These are phyloP conservation scores for Aspergillus tamarii DNA, from an alignment of 2,329 filamentous ascomycete species.

Conservation along the genomic window DNA sequence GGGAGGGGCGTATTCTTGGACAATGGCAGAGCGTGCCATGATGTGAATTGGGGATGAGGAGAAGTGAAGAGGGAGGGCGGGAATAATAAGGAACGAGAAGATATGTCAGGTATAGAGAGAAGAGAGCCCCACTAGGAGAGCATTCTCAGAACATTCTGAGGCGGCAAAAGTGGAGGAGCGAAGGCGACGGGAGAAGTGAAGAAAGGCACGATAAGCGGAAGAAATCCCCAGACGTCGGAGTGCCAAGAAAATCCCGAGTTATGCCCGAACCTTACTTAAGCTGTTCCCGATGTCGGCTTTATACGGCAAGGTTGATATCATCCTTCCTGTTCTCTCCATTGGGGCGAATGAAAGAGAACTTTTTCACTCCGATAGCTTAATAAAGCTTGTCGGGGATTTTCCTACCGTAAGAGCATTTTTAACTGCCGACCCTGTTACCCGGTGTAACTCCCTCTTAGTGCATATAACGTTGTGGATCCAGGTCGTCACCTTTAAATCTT, in stretches of 20 bases:
- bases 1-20: conserved; percentile 54
- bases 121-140: conserved; percentile 6
- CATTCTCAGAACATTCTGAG: not conserved
- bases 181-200: not conserved
- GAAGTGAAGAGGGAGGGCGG: not conserved
- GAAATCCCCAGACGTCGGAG: not conserved
- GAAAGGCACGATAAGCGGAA: not conserved
- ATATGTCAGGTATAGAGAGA: conserved; percentile 3
- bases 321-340: too few relatives aligned
- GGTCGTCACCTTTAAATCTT: too few relatives aligned
- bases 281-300: conserved; percentile 12
- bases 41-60: conserved; percentile 2
- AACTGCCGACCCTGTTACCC: not conserved
- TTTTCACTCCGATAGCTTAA: not conserved
- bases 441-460: not conserved
- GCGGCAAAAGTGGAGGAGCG: not conserved
- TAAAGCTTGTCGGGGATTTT: not conserved
- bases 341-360: too few relatives aligned
- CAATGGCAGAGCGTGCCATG: conserved; percentile 50
- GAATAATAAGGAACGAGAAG: not conserved
- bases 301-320: not conserved
- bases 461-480: not conserved
- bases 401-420: too few relatives aligned
- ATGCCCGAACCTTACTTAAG: conserved; percentile 12
- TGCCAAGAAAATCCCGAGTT: conserved; percentile 6